Evolutionary conservation across 1,284 basidiomycete genomes (phyloP).

Genomic region (Rhodotorula sp.): DNA sequence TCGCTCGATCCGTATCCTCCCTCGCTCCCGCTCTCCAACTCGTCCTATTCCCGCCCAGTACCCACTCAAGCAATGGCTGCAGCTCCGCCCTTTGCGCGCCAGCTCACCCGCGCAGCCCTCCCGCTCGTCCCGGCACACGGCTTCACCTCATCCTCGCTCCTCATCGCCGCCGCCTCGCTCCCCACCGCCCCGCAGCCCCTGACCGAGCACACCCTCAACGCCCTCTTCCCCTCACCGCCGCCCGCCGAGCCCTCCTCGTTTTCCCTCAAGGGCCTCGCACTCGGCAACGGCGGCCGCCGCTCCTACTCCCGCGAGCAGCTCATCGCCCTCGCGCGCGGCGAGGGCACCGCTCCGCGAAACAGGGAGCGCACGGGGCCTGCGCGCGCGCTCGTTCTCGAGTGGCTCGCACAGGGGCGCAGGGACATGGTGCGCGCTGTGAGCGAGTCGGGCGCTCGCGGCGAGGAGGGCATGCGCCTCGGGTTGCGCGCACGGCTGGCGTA

Average conservation of each 20-base stretch:
- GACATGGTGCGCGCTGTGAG: conserved; percentile 17
- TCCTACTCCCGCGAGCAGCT: conserved; percentile 27
- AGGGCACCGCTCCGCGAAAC: not conserved
- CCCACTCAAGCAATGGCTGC: not conserved
- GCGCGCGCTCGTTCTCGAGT: conserved; percentile 31
- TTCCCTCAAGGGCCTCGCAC: conserved; percentile 15
- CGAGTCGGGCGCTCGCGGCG: conserved; percentile 5
- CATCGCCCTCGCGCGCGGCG: conserved; percentile 24
- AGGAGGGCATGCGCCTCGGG: conserved; percentile 13
- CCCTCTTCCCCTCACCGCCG: conserved; percentile 39
- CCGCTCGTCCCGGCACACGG: conserved; percentile 30
- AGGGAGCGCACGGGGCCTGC: conserved; percentile 33
- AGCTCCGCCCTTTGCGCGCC: not conserved
- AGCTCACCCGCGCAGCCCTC: conserved; percentile 29
- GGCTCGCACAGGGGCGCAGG: conserved; percentile 26
- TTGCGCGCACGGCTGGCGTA: conserved; percentile 25
- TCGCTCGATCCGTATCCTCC: too few species aligned
- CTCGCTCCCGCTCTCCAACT: not conserved
- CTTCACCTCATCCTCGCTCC: conserved; percentile 31
- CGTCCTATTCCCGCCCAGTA: not conserved
- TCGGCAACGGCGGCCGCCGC: conserved; percentile 17
- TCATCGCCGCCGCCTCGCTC: conserved; percentile 5
- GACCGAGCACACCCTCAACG: conserved; percentile 22
- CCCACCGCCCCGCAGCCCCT: conserved; percentile 5
- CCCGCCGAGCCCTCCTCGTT: not conserved